A percentile compares a stretch with the other conserved stretches of the same genome.
Evolutionary conservation across 2,329 filamentous ascomycete species (phyloP).

Genomic region (Botryotinia globosa): DNA sequence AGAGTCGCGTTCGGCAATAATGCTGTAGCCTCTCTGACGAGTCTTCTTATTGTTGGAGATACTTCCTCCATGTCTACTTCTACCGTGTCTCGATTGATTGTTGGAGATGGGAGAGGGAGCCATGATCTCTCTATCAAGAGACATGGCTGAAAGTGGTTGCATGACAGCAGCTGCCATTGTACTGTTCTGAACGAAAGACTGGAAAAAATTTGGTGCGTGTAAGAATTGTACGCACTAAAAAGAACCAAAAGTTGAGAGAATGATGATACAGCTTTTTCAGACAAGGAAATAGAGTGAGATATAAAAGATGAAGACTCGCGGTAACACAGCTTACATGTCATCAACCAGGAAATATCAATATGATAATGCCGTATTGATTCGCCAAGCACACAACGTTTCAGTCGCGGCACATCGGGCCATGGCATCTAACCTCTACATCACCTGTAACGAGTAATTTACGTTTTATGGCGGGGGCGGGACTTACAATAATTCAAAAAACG

Average conservation of each 20-base stretch:
- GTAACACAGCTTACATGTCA: not conserved
- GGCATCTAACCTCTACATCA: conserved; percentile 1
- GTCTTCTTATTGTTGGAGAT: conserved; percentile 38
- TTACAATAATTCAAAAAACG: not conserved
- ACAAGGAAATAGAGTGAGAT: not conserved
- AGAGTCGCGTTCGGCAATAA: conserved; percentile 44
- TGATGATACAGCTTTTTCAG: not conserved
- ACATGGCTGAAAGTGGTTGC: conserved; percentile 32
- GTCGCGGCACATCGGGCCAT: not conserved
- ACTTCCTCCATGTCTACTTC: conserved; percentile 36
- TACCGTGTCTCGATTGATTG: conserved; percentile 36
- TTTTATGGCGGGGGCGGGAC: conserved; percentile 10
- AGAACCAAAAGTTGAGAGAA: not conserved
- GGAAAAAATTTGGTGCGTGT: not conserved
- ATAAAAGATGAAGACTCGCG: not conserved
- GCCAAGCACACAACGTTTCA: not conserved
- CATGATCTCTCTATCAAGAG: conserved; percentile 37
- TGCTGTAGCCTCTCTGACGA: conserved; percentile 42
- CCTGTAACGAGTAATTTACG: not conserved
- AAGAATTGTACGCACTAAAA: not conserved
- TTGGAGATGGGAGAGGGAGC: conserved; percentile 37
- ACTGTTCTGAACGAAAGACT: conserved; percentile 9
- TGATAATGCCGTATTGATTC: not conserved
- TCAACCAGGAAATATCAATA: not conserved
- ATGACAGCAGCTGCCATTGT: conserved; percentile 37